Evolutionary conservation across 495 filamentous ascomycete species (phyloP), one percentile per base, ranked within the genome.

Genomic region (Lasiosphaeria miniovina): DNA sequence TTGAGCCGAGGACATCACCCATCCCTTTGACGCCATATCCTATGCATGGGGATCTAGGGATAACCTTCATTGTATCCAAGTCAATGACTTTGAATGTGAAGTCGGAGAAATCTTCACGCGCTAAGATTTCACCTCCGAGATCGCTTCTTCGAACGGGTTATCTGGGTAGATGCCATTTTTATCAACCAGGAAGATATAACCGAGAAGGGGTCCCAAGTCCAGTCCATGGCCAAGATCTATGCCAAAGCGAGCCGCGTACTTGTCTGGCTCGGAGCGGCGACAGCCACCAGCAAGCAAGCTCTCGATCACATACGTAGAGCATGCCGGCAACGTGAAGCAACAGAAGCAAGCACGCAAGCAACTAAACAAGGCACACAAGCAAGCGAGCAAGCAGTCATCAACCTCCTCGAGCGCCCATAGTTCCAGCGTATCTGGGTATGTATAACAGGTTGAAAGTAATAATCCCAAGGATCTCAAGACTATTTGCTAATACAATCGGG

Each of bases 241-340:
- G 57, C 43, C 9, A 55, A 61, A 54, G 73, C 74, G 45, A 61
- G 48, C 4, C 55, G 64, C 12, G 72, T 76, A 11, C 48, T 71
- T 55, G 67, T 77, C 24, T 78, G 75, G 75, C 70, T 75, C 31
- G 71, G 73, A 35, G 63, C 63, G n/a, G 58, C 68, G 12, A 59
- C 54, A 7, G 63, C 68, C 31, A 58, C 66, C 58, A 62, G 63
- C 56, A 48, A 65, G 4, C 46, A 54, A 52, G 65, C 65, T 31
- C 61, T 67, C 10, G 61, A 65, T 46, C 49, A 46, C 11, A 60
- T 69, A 54, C 61, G 56, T 14, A 36, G 17, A 14, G 43, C 43
- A 4, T 2, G 12, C 15, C 12, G 8, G 4, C 12, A 46, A 14
- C 43, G 12, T 11, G 8, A 0, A 5, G 15, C 43, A n/a, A 14